Conservation (phyloP, 768 basidiomycete genomes). For the Mycena crocata region DNA sequence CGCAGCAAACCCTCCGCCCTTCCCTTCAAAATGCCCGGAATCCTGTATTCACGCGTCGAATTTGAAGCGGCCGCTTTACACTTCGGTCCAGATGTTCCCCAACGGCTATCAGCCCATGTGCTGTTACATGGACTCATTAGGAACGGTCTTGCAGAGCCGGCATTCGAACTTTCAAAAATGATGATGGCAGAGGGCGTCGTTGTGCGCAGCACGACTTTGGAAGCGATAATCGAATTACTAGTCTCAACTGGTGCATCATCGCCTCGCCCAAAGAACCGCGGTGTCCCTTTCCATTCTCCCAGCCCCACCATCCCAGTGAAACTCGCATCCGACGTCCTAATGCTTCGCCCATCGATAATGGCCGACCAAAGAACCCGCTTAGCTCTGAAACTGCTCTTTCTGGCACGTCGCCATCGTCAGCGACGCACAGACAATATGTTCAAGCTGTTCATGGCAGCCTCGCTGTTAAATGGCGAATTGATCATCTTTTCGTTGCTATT, state of each 20-base stretch:
- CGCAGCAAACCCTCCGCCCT: conserved; percentile 30
- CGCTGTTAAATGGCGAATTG: conserved; percentile 83
- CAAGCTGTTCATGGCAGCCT: conserved; percentile 68
- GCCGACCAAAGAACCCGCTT: conserved; percentile 56
- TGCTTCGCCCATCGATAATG: conserved; percentile 50
- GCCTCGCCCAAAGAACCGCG: conserved; percentile 28
- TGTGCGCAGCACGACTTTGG: conserved; percentile 62
- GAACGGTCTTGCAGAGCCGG: conserved; percentile 58
- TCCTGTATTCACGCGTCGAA: conserved; percentile 28
- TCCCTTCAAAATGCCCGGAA: conserved; percentile 32
- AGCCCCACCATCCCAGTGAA: conserved; percentile 25
- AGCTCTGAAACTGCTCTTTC: conserved; percentile 63
- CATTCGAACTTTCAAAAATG: conserved; percentile 57
- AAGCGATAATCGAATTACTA: conserved; percentile 52
- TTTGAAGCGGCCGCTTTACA: conserved; percentile 56
- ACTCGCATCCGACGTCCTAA: conserved; percentile 39
- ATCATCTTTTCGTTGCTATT: conserved; percentile 81
- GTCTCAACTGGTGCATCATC: conserved; percentile 18
- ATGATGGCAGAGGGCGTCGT: conserved; percentile 67
- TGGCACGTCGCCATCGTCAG: conserved; percentile 66
- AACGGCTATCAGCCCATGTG: conserved; percentile 70
- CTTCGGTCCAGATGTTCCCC: conserved; percentile 64
- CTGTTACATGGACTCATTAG: conserved; percentile 76
- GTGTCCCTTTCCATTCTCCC: conserved; percentile 26
- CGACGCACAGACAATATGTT: conserved; percentile 71